phyloP scores from a whole-genome alignment of 1,139 yeast genomes.

The Torulaspora pretoriensis region DNA sequence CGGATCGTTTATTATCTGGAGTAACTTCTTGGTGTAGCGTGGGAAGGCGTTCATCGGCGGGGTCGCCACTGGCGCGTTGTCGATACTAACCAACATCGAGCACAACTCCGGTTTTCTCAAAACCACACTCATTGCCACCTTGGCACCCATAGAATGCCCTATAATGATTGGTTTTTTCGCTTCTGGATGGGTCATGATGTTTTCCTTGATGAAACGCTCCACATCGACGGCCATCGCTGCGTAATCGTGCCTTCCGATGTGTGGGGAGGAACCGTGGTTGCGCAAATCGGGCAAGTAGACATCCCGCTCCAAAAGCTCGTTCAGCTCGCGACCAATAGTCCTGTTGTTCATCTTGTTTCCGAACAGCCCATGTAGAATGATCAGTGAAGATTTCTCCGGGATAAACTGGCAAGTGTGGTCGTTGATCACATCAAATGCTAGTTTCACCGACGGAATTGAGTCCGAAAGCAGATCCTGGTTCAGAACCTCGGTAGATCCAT shows the following conservation, averaged over 20 bases:
- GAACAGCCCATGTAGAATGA: constrained; percentile 84
- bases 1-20: constrained; percentile 46
- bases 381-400: constrained; percentile 46
- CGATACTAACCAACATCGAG: constrained; percentile 69
- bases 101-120: constrained; percentile 64
- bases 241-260: constrained; percentile 62
- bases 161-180: constrained; percentile 52
- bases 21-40: constrained; percentile 61
- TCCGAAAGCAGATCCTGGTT: constrained; percentile 26
- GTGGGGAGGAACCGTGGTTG: constrained; percentile 93
- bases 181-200: constrained; percentile 37
- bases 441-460: constrained; percentile 43
- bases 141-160: constrained; percentile 98
- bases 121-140: constrained; percentile 84
- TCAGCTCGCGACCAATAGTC: constrained; percentile 55
- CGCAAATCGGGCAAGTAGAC: constrained; percentile 78
- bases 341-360: constrained; percentile 80
- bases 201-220: constrained; percentile 56
- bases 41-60: constrained; percentile 58
- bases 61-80: constrained; percentile 79
- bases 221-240: constrained; percentile 83
- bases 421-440: constrained; percentile 43
- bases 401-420: constrained; percentile 24
- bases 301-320: constrained; percentile 39
- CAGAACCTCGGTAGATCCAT: constrained; percentile 26